These are phyloP conservation scores for Mrakia blollopis DNA, from an alignment of 768 basidiomycete genomes.

Conservation along the genomic window DNA sequence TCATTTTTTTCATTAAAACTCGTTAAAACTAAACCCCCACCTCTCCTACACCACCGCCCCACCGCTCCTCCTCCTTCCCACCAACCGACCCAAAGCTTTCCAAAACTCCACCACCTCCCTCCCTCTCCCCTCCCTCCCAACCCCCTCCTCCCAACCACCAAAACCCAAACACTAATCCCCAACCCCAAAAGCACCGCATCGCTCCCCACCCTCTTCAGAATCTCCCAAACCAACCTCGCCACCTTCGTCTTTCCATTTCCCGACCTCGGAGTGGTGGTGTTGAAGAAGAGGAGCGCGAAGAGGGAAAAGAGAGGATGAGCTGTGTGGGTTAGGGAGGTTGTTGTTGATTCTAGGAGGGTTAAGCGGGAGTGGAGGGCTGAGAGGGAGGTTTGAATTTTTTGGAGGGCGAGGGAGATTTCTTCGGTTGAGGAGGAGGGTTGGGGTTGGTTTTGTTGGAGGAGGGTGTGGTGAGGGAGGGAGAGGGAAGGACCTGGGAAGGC, in stretches of 20 bases:
- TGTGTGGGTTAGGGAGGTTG: neutral
- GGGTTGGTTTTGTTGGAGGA: neutral
- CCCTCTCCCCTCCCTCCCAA: neutral
- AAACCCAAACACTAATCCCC: slow-evolving; percentile 4
- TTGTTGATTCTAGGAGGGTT: slow-evolving; percentile 22
- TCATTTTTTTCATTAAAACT: too few species aligned
- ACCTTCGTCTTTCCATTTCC: neutral
- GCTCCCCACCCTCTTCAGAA: neutral
- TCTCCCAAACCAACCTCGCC: neutral
- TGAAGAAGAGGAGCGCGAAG: neutral
- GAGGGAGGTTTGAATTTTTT: slow-evolving; percentile 26
- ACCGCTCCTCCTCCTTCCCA: neutral
- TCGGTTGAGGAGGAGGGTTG: neutral
- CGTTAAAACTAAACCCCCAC: too few species aligned
- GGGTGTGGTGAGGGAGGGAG: neutral
- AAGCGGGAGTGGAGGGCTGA: slow-evolving; percentile 23
- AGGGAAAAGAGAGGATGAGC: slow-evolving; percentile 21
- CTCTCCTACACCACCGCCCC: neutral
- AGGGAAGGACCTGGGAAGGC: slow-evolving; percentile 10
- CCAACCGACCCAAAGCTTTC: neutral
- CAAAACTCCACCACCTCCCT: slow-evolving; percentile 7
- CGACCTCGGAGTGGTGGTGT: neutral
- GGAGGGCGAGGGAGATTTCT: slow-evolving; percentile 19
- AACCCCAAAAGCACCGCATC: neutral
- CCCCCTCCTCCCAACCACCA: neutral